phyloP scores from a whole-genome alignment of 2,329 filamentous ascomycete species.

The Ophiostoma himal-ulmi region DNA sequence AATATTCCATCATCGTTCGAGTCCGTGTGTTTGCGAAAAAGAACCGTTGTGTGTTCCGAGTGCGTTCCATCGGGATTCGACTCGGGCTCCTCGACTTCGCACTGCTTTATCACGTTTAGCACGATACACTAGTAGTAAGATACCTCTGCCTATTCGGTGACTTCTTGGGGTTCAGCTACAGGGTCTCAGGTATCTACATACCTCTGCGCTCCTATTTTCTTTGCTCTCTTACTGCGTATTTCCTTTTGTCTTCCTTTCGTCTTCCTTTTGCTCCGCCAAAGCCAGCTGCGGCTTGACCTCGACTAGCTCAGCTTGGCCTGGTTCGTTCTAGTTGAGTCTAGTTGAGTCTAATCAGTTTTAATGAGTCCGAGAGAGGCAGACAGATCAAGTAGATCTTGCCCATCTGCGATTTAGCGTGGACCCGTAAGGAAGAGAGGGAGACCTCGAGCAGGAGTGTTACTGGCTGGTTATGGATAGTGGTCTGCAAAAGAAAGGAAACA shows the following conservation, averaged over 20 bases:
- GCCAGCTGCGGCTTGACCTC: not conserved
- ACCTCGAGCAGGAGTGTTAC: not conserved
- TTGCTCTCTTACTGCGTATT: not conserved
- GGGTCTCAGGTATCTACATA: not conserved
- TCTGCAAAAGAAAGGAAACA: not conserved
- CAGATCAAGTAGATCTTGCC: not conserved
- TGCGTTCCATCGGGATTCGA: not conserved
- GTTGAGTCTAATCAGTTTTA: not conserved
- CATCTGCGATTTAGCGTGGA: slow-evolving; percentile 2
- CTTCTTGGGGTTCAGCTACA: not conserved
- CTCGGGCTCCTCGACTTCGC: not conserved
- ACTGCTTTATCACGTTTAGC: not conserved
- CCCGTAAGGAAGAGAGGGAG: not conserved
- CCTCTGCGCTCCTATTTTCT: not conserved
- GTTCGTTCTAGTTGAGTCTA: not conserved
- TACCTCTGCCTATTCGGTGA: not conserved
- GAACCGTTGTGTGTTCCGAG: not conserved
- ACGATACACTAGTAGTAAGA: not conserved
- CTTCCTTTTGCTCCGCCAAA: not conserved
- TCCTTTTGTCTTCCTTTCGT: not conserved
- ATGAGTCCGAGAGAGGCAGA: not conserved
- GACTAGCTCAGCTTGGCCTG: not conserved
- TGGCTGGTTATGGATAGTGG: not conserved
- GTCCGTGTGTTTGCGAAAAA: not conserved
- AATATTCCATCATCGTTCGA: not conserved